Base-by-base conservation (phyloP, 2,329 filamentous ascomycete genomes). In the Trichoderma sp. region DNA sequence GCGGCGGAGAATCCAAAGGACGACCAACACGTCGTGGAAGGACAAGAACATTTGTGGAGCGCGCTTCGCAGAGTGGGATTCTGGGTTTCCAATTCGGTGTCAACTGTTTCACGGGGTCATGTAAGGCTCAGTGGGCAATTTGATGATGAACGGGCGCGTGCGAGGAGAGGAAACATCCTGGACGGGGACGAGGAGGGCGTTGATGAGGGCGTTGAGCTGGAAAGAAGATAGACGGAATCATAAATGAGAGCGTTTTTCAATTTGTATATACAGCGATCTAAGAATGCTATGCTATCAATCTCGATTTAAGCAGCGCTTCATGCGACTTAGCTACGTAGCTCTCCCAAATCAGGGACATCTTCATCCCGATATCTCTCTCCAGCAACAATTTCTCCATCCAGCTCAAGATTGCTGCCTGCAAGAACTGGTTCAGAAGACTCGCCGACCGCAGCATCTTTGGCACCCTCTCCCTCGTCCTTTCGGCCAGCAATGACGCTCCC, bases 401-500 rank as follows among this genome's bases (percentile, higher is more conserved):
- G 71, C 16, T 71, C 73, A 40, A 70, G 73, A 67, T 72, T 74
- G 19, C 29, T 29, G 2, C 40, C 35, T 8, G 37, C 8, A 5
- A 77, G 73, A n/a, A 80, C 71, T 13, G 76, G 74, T 19, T 73
- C 75, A 61, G 79, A 79, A 2, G 72, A 78, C 49, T 74, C 76
- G 35, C 76, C 76, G 4, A 71, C 74, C 2, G 71, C 71, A 16
- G 71, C 71, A 16, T 64, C 72, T 19, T 60, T 72, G 5, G 62
- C 70, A 14, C 68, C 72, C 19, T 76, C 75, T 4, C 72, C 77
- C 75, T 89, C 89, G 69, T 91, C 89, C 74, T 92, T 88, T 68
- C 87, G 83, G 3, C 92, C 92, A 72, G 94, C 91, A 70, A 95
- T 89, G 55, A 95, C 91, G 72, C 92, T 94, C 2, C 92, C 92